Base-by-base conservation (phyloP, 2,329 filamentous ascomycete species). In the Paraconiothyrium sp. region DNA sequence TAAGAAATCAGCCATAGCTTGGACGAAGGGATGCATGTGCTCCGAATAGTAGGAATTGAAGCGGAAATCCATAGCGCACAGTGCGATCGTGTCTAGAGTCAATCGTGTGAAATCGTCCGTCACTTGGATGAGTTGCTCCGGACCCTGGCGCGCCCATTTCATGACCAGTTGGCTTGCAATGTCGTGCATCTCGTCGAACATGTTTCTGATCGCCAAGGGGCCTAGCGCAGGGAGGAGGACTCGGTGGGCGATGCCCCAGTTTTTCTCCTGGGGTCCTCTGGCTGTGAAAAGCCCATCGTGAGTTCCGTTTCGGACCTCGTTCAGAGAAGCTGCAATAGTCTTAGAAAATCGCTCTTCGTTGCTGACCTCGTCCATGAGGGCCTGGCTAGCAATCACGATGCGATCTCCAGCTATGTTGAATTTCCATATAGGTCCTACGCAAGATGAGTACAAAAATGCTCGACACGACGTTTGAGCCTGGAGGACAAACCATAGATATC, bases 221-320 rank as follows among this genome's bases (percentile, higher is more conserved):
- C 90, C 90, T 72, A 92, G 92, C 2, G 89, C 89, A 0, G 90
- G 89, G 69, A 90, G 84, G 57, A 92, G 79, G 16, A 89, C 79
- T 24, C 88, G 81, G 70, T 92, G 86, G 32, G 91, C 90, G 65
- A 90, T 84, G 30, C 84, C 74, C 80, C 80, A 82, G 27, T 80
- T 74, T 52, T 75, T 75, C 37, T 79, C 75, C 59, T 81, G 75
- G 1, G 75, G 72, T 13, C 75, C 74, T 32, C 72, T 72, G 2
- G 79, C 76, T 16, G 80, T 81, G 65, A 82, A 82, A 0, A 82
- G 70, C 4, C 80, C 79, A 63, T 79, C 77, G 30, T 78, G 76
- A 0, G 73, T 67, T 16, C 76, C 76, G 51, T 79, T 79, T 11
- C 76, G 71, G 5, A 78, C 75, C 58, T 79, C 64, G 10, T 72